A percentile compares a stretch with the other conserved stretches of the same genome.
phyloP scores from a whole-genome alignment of 169 alveolate genomes.

The Plasmodium ovale region DNA sequence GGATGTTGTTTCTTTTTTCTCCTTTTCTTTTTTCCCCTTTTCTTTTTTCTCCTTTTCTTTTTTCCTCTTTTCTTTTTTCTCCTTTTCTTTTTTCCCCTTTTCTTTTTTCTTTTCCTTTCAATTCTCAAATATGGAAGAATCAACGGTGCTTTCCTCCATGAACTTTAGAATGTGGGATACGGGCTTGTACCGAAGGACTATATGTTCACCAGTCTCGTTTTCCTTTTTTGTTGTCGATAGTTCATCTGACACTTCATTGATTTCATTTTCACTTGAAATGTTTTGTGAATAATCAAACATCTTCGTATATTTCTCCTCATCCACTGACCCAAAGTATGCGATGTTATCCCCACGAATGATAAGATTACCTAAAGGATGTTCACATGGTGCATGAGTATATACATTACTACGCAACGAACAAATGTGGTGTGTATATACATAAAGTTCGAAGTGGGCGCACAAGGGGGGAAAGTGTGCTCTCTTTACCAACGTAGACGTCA shows the following conservation, averaged over 20 bases:
- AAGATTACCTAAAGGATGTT: slow-evolving; percentile 75
- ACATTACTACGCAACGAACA: not conserved
- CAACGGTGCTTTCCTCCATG: slow-evolving; percentile 9
- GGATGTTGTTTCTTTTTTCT: too few species aligned
- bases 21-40: too few species aligned
- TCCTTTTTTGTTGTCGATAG: not conserved
- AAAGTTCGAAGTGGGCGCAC: not conserved
- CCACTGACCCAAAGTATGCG: slow-evolving; percentile 85
- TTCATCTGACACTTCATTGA: not conserved
- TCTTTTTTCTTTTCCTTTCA: too few species aligned
- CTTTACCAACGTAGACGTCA: slow-evolving; percentile 85
- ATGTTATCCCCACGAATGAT: slow-evolving; percentile 86
- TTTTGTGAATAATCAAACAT: slow-evolving; percentile 77
- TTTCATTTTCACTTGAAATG: not conserved
- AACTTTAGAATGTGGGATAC: slow-evolving; percentile 38
- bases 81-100: too few species aligned
- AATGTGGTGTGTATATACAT: not conserved
- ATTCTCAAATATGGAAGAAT: slow-evolving; percentile 43
- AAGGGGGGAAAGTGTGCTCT: not conserved
- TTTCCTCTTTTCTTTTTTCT: too few species aligned
- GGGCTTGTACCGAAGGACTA: slow-evolving; percentile 35
- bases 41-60: too few species aligned
- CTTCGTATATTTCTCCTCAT: slow-evolving; percentile 78
- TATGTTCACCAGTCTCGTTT: not conserved
- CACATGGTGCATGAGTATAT: not conserved